Conservation (phyloP, 2,329 filamentous ascomycete species). For the Talaromyces verruculosus region DNA sequence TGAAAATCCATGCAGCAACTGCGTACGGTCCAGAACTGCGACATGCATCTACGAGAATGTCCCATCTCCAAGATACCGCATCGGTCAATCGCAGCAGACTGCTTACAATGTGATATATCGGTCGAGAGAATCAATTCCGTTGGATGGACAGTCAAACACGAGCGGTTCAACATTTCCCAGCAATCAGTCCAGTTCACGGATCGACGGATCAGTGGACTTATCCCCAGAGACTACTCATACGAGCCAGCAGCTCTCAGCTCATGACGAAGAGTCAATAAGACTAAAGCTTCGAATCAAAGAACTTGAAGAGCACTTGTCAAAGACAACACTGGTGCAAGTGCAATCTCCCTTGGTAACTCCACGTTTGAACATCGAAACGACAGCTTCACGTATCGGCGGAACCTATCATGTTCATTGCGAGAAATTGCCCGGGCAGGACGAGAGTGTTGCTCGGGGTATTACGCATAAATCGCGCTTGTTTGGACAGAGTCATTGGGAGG, state of each 20-base stretch:
- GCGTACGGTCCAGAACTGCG: constrained; percentile 55
- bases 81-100: not conserved
- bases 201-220: not conserved
- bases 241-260: constrained; percentile 26
- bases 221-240: constrained; percentile 25
- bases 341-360: constrained; percentile 24
- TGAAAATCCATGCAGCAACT: constrained; percentile 60
- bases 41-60: constrained; percentile 52
- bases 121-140: not conserved
- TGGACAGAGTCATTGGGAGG: constrained; percentile 59
- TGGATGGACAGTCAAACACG: constrained; percentile 9
- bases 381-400: constrained; percentile 42
- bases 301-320: constrained; percentile 48
- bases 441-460: constrained; percentile 28
- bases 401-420: constrained; percentile 49
- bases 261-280: constrained; percentile 43
- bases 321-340: constrained; percentile 25
- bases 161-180: constrained; percentile 21
- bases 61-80: not conserved
- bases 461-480: constrained; percentile 55
- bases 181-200: constrained; percentile 20
- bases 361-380: constrained; percentile 39
- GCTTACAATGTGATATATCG: not conserved
- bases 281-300: constrained; percentile 39
- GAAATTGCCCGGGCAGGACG: constrained; percentile 32